Percentiles rank a stretch among this genome's conserved stretches.
Conservation (phyloP, 129 eudicot species). For the Flaveria linearis region DNA sequence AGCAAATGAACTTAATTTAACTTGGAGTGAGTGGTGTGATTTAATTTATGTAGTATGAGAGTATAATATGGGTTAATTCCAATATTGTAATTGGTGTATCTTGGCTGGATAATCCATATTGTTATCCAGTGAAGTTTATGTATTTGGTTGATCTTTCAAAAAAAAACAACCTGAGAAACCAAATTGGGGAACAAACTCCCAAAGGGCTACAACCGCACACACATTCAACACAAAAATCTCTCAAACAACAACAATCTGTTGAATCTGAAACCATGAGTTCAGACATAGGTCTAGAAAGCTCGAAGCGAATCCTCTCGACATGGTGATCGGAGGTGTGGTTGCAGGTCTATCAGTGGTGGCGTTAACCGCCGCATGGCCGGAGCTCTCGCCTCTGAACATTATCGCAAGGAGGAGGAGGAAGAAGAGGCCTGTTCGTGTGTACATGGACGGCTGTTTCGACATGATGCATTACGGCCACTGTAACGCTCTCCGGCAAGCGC, state of each 20-base stretch:
- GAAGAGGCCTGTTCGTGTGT: slow-evolving; percentile 82
- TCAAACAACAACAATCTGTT: neutral
- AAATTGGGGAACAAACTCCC: neutral
- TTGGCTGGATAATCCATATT: no score
- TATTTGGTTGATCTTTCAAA: no score
- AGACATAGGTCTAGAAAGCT: slow-evolving; percentile 38
- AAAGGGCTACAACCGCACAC: neutral
- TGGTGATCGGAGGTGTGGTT: slow-evolving; percentile 67
- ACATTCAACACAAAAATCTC: neutral
- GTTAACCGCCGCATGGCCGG: slow-evolving; percentile 44
- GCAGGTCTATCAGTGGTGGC: slow-evolving; percentile 57
- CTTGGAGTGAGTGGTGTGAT: no score
- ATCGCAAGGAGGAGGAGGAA: slow-evolving; percentile 50
- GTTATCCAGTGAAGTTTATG: no score
- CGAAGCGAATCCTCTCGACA: slow-evolving; percentile 53
- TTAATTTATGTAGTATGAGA: no score
- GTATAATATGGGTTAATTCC: no score
- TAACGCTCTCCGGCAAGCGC: slow-evolving; percentile 96
- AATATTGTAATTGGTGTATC: no score
- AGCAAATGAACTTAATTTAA: no score
- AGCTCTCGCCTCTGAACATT: slow-evolving; percentile 27
- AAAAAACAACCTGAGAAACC: neutral
- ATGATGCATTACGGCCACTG: slow-evolving; percentile 99
- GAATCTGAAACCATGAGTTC: slow-evolving; percentile 2
- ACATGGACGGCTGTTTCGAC: slow-evolving; percentile 98